Evolutionary conservation across 1,284 basidiomycete species (phyloP).

Genomic region (Sporisorium graminicola): DNA sequence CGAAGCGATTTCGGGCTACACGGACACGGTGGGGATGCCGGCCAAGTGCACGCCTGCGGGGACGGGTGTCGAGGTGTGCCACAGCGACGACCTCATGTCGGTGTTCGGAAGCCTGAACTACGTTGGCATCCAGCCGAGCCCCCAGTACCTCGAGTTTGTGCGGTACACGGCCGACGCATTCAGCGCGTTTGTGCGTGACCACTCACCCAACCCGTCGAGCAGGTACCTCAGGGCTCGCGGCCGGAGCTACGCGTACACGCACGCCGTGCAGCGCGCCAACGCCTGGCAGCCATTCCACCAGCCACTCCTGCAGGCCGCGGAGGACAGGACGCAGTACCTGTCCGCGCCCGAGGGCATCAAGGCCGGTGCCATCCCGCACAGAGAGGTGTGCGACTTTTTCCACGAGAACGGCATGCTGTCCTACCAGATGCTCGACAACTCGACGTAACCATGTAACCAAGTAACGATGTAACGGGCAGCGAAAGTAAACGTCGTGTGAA

Average conservation of each 20-base stretch:
- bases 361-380: conserved; percentile 19
- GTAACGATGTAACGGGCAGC: too few species aligned
- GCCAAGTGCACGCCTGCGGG: conserved; percentile 23
- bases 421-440: conserved; percentile 34
- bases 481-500: too few species aligned
- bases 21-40: conserved; percentile 14
- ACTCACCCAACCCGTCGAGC: conserved; percentile 19
- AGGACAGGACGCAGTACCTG: conserved; percentile 24
- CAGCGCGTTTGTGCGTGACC: conserved; percentile 29
- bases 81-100: conserved; percentile 28
- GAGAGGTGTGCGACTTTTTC: conserved; percentile 38
- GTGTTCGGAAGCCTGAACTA: conserved; percentile 34
- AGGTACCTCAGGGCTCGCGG: conserved; percentile 31
- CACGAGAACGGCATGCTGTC: conserved; percentile 17
- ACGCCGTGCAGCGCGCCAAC: conserved; percentile 20
- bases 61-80: conserved; percentile 30
- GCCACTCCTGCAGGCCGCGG: conserved; percentile 8
- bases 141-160: conserved; percentile 38
- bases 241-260: conserved; percentile 40
- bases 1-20: conserved; percentile 34
- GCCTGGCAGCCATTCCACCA: conserved; percentile 21
- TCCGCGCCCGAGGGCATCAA: conserved; percentile 25
- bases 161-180: conserved; percentile 33
- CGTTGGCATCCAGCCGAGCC: conserved; percentile 13
- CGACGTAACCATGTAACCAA: too few species aligned